A percentile compares a stretch with the other conserved stretches of the same genome.
phyloP scores from a whole-genome alignment of 116 monocot genomes.

The Posidonia oceanica region DNA sequence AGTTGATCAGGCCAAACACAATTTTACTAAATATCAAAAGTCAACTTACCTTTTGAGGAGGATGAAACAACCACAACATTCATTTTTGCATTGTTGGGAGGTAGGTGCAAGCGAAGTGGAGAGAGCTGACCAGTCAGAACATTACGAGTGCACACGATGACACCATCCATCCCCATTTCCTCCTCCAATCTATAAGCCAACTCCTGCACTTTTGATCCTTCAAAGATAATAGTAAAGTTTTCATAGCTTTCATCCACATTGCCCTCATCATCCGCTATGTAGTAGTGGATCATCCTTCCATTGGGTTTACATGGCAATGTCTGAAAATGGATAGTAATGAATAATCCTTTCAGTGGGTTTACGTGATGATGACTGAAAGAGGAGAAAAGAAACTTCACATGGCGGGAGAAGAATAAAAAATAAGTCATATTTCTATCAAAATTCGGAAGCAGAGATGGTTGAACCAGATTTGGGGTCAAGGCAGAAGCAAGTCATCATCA shows the following conservation, averaged over 20 bases:
- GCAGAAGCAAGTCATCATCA: no score
- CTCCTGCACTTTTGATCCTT: conserved; percentile 48
- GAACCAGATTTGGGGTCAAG: no score
- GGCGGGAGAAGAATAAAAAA: no score
- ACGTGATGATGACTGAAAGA: no score
- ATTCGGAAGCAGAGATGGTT: no score
- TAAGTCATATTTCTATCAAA: no score
- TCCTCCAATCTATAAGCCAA: conserved; percentile 39
- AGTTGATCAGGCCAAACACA: no score
- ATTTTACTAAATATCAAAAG: no score
- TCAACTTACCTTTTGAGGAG: conserved; percentile 41
- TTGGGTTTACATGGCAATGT: conserved; percentile 9
- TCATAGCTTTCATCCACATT: conserved; percentile 18
- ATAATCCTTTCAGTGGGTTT: background rate
- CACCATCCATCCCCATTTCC: conserved; percentile 17
- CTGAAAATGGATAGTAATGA: background rate
- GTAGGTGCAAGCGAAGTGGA: conserved; percentile 50
- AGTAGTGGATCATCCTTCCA: conserved; percentile 50
- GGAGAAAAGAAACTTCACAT: no score
- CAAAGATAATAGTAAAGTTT: conserved; percentile 26
- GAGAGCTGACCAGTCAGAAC: conserved; percentile 48
- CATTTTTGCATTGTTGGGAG: conserved; percentile 61
- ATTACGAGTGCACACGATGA: conserved; percentile 50
- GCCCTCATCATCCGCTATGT: conserved; percentile 36
- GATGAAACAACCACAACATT: conserved; percentile 44